phyloP scores from a whole-genome alignment of 1,284 basidiomycete genomes.

The Cystobasidiaceae sp. region DNA sequence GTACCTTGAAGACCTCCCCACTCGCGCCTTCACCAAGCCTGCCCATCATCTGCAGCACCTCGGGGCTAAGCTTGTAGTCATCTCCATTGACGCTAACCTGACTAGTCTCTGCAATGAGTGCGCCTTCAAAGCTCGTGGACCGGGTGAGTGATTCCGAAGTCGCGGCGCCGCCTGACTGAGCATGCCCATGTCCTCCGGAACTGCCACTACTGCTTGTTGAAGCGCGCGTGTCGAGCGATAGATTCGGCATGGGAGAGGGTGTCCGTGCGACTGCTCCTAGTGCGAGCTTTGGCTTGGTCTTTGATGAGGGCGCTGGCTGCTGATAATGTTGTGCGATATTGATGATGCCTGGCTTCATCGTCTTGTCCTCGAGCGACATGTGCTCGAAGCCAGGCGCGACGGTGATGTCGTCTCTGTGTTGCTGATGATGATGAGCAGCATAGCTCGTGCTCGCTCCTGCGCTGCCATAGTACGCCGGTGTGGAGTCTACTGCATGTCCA shows the following conservation, averaged over 20 bases:
- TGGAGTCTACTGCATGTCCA: too few species aligned
- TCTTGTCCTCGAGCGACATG: conserved; percentile 26
- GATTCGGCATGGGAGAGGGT: not conserved
- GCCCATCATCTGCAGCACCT: conserved; percentile 41
- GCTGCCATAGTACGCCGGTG: too few species aligned
- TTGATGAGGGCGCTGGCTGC: too few species aligned
- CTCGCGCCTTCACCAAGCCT: conserved; percentile 91
- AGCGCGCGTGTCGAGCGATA: not conserved
- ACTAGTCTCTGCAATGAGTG: conserved; percentile 15
- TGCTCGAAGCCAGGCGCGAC: conserved; percentile 22
- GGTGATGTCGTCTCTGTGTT: not conserved
- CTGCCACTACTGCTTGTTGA: conserved; percentile 8
- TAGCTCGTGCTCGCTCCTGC: too few species aligned
- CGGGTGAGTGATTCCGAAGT: conserved; percentile 2
- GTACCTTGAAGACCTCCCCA: conserved; percentile 88
- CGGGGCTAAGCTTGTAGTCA: conserved; percentile 35
- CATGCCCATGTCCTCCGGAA: too few species aligned
- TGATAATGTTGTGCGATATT: not conserved
- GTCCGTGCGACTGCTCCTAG: not conserved
- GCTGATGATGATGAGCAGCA: not conserved
- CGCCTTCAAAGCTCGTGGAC: conserved; percentile 19
- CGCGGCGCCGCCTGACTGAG: too few species aligned
- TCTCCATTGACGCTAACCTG: conserved; percentile 23
- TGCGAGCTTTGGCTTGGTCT: conserved; percentile 24
- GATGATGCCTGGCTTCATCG: conserved; percentile 3